These are phyloP conservation scores for Vaccinium corymbosum DNA, from an alignment of 148 eudicot genomes.

Conservation along the genomic window DNA sequence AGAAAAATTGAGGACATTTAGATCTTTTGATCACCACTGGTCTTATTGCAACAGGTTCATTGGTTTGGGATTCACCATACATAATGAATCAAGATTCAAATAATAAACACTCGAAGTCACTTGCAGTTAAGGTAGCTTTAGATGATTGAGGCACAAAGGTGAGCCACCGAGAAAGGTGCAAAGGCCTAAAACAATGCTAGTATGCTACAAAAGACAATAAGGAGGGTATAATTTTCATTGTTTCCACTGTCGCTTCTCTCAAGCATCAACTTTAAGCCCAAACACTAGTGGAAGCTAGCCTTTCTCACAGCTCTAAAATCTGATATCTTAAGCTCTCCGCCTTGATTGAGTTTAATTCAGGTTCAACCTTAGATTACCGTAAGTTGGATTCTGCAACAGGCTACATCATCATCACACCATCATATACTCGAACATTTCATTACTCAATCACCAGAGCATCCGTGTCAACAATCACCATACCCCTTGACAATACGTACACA, in stretches of 20 bases:
- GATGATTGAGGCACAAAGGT: background rate
- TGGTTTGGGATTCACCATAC: background rate
- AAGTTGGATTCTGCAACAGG: background rate
- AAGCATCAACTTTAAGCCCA: conserved; percentile 8
- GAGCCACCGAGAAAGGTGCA: background rate
- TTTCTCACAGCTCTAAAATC: background rate
- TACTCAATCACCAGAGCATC: background rate
- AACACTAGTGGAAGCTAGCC: background rate
- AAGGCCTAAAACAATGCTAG: background rate
- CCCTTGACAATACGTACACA: background rate
- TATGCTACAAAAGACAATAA: background rate
- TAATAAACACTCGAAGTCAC: background rate
- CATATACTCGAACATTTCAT: background rate
- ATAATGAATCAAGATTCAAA: background rate
- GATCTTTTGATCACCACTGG: background rate
- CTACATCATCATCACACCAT: background rate
- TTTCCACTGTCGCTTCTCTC: background rate
- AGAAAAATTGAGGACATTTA: background rate
- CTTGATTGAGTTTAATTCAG: background rate
- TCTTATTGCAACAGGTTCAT: background rate
- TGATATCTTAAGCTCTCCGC: background rate
- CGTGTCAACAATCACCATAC: background rate
- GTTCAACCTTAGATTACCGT: background rate
- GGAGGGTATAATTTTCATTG: background rate
- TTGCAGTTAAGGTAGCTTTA: background rate